phyloP scores from a whole-genome alignment of 75 land plant genomes.

The Isoetes taiwanensis region DNA sequence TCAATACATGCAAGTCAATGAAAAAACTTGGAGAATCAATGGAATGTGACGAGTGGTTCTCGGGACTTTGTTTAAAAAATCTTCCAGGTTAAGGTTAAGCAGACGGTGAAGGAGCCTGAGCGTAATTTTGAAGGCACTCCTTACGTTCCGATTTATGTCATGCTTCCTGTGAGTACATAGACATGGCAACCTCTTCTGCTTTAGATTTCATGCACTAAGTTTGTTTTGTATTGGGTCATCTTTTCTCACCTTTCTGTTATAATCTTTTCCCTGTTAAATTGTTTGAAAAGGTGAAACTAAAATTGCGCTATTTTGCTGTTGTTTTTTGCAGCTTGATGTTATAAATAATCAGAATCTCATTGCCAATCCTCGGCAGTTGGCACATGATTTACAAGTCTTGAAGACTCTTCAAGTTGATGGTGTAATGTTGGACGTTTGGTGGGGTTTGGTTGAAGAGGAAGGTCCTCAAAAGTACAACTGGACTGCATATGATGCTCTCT shows the following conservation, averaged over 20 bases:
- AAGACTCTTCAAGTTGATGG: conserved; percentile 79
- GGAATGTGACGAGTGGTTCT: too few relatives aligned
- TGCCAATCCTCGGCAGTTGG: conserved; percentile 49
- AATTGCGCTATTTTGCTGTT: neutral
- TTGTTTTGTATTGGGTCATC: too few relatives aligned
- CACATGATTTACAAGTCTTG: conserved; percentile 39
- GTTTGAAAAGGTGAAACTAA: too few relatives aligned
- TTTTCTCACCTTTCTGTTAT: too few relatives aligned
- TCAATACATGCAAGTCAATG: too few relatives aligned
- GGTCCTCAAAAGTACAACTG: conserved; percentile 73
- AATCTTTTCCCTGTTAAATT: neutral
- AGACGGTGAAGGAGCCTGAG: too few relatives aligned
- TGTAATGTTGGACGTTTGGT: conserved; percentile 97
- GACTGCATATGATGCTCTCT: conserved; percentile 72
- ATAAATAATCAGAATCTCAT: conserved; percentile 62
- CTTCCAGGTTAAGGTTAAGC: too few relatives aligned
- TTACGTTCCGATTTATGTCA: conserved; percentile 6
- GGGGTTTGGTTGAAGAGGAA: conserved; percentile 95
- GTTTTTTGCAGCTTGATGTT: conserved; percentile 44
- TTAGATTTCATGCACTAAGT: too few relatives aligned
- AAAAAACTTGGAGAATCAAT: too few relatives aligned
- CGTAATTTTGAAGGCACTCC: conserved; percentile 2
- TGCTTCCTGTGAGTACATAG: conserved; percentile 3
- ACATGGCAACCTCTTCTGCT: too few relatives aligned
- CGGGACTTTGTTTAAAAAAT: too few relatives aligned